Base-by-base conservation (phyloP, 129 eudicot species). In the Dittrichia graveolens region DNA sequence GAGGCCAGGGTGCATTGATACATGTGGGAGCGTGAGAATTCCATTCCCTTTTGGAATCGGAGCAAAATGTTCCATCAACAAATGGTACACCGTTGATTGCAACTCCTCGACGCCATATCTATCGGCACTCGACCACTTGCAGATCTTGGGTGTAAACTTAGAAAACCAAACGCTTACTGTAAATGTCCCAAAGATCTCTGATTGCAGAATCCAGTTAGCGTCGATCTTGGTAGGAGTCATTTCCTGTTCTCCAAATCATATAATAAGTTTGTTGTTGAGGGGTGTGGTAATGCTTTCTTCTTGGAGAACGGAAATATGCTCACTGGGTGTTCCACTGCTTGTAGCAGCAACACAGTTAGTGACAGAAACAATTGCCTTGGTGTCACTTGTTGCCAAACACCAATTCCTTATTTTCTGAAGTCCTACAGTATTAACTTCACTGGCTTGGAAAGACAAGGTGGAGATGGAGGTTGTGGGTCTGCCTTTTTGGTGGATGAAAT, bases 41-140 rank as follows among this genome's bases (percentile, higher is more conserved):
- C 71, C 57, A 45, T 61, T 11, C 19, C 67, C 67, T 6, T 61
- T 61, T 61, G 67, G 67, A 7, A 65, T 65, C 6, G 61, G 61
- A 7, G 47, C 46, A n/a, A 35, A 15, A 6, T 67, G 61, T 67
- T 48, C 45, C 2, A 6, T 35, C 44, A 67, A 67, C 37, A 0
- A 67, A 67, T 67, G 60, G 60, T 67, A 67, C 7, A 7, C 9
- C 4, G 14, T 67, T 49, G 60, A 71, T 43, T 71, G 76, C 67
- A 43, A 41, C 56, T 11, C 55, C 5, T 71, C 68, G 10, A 72
- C 7, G n/a, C 76, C 76, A 13, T 72, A 58, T 59, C 18, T 72
- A 7, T 5, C 35, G 24, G 45, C 41, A 73, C 43, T 78, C 42
- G 16, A 69, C 57, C 13, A 58, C 47, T 34, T 78, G n/a, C 77